These are phyloP conservation scores for Inga oerstediana DNA, from an alignment of 306 rosid species.

Conservation along the genomic window DNA sequence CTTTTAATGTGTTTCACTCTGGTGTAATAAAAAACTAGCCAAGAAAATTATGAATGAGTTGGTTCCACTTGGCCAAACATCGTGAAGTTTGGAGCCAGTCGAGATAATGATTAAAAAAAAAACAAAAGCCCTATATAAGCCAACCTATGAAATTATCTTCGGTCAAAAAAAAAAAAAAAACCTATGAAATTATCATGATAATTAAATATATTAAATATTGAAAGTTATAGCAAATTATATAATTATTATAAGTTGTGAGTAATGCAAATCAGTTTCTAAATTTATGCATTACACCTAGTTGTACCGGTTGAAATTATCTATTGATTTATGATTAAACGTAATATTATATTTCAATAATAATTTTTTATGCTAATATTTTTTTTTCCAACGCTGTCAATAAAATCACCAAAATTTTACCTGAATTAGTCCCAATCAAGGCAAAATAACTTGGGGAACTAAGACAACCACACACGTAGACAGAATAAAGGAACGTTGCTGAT, in stretches of 20 bases:
- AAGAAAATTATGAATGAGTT: conserved; percentile 35
- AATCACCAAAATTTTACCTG: background rate
- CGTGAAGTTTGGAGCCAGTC: background rate
- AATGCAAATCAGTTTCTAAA: background rate
- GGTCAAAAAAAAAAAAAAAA: too few species aligned
- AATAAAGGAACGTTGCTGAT: background rate
- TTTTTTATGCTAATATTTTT: background rate
- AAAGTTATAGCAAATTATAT: background rate
- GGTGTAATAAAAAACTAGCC: background rate
- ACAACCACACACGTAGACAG: background rate
- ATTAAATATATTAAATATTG: background rate
- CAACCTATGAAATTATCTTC: background rate
- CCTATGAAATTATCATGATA: background rate
- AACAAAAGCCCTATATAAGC: background rate
- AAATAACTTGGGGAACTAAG: background rate
- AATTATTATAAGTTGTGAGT: background rate
- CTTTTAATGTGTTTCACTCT: background rate
- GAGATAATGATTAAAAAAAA: background rate
- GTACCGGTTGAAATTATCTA: background rate
- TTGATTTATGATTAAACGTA: background rate
- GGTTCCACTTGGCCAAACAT: conserved; percentile 43
- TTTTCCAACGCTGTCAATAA: background rate
- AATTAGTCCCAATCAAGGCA: background rate
- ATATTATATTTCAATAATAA: background rate
- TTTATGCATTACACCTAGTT: background rate